Percentiles rank a stretch among this genome's conserved stretches.
These are phyloP conservation scores for Chalciporus pseudorubinellus DNA, from an alignment of 768 basidiomycete species.

Conservation along the genomic window DNA sequence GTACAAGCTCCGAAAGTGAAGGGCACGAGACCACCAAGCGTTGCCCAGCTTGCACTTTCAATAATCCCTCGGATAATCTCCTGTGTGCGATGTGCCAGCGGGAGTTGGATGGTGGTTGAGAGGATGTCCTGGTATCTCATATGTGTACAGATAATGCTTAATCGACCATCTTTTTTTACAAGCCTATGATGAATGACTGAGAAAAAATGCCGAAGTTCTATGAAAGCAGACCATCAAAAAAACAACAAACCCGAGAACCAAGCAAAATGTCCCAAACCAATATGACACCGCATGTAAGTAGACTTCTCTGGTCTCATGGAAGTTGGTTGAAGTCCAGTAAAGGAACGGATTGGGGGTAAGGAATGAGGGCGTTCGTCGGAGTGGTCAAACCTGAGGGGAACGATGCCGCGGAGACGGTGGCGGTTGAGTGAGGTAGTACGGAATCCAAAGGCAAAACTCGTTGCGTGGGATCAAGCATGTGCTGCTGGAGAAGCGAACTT, in stretches of 20 bases:
- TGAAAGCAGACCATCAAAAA: constrained; percentile 27
- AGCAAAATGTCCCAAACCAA: constrained; percentile 27
- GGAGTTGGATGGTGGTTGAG: constrained; percentile 28
- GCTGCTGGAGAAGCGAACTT: constrained; percentile 47
- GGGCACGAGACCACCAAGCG: constrained; percentile 35
- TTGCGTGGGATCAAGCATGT: constrained; percentile 31
- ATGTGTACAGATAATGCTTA: constrained; percentile 37
- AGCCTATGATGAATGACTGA: constrained; percentile 9
- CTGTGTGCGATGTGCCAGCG: constrained; percentile 47
- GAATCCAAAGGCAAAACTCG: constrained; percentile 28
- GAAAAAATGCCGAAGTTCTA: constrained; percentile 26
- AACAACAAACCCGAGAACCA: constrained; percentile 18
- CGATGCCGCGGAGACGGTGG: constrained; percentile 22
- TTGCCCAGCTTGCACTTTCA: constrained; percentile 59
- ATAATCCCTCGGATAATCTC: constrained; percentile 43
- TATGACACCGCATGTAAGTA: constrained; percentile 21
- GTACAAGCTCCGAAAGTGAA: constrained; percentile 35
- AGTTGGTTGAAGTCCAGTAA: constrained; percentile 27
- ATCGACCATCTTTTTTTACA: constrained; percentile 25
- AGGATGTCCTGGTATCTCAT: constrained; percentile 26
- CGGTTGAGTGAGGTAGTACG: too few relatives aligned
- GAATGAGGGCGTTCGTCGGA: constrained; percentile 18
- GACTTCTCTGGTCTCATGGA: constrained; percentile 14
- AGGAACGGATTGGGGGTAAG: constrained; percentile 26
- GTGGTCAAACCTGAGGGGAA: constrained; percentile 24